A percentile compares a stretch with the other conserved stretches of the same genome.
Evolutionary conservation across 768 basidiomycete species (phyloP).

Genomic region (Tylopilus sp.): DNA sequence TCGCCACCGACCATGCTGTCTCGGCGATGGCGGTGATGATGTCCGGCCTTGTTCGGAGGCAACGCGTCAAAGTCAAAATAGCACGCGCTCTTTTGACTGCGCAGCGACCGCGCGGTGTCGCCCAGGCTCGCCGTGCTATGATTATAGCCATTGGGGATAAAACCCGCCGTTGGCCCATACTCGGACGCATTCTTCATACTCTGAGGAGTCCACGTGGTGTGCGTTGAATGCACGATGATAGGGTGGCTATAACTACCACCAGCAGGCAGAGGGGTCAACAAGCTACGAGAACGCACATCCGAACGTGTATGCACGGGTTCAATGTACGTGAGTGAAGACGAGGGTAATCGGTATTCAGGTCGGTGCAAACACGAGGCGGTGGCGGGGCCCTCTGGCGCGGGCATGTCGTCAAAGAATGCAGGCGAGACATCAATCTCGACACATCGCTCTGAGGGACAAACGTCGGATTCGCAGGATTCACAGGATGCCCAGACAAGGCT

Average conservation of each 20-base stretch:
- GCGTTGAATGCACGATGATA: neutral
- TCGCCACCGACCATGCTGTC: neutral
- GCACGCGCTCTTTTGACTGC: slow-evolving; percentile 14
- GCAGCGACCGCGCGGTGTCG: slow-evolving; percentile 9
- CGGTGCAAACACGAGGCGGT: slow-evolving; percentile 36
- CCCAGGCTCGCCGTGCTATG: slow-evolving; percentile 7
- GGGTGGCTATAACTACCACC: neutral
- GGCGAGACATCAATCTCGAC: slow-evolving; percentile 39
- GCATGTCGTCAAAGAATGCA: slow-evolving; percentile 42
- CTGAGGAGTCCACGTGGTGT: slow-evolving; percentile 1
- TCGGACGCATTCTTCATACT: neutral
- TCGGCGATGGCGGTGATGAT: neutral
- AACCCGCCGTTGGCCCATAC: slow-evolving; percentile 30
- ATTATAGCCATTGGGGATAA: slow-evolving; percentile 21
- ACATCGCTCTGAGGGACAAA: slow-evolving; percentile 11
- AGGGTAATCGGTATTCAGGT: slow-evolving; percentile 25
- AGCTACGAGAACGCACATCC: neutral
- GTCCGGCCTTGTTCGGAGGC: slow-evolving; percentile 5
- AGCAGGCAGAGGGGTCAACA: neutral
- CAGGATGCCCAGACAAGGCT: slow-evolving; percentile 6
- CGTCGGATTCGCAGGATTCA: slow-evolving; percentile 19
- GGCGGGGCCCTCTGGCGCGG: slow-evolving; percentile 43
- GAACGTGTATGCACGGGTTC: slow-evolving; percentile 17
- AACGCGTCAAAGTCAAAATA: slow-evolving; percentile 30
- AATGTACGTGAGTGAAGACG: slow-evolving; percentile 17